phyloP scores from a whole-genome alignment of 805 yeast species.

The Saccharomycopsis olivae region DNA sequence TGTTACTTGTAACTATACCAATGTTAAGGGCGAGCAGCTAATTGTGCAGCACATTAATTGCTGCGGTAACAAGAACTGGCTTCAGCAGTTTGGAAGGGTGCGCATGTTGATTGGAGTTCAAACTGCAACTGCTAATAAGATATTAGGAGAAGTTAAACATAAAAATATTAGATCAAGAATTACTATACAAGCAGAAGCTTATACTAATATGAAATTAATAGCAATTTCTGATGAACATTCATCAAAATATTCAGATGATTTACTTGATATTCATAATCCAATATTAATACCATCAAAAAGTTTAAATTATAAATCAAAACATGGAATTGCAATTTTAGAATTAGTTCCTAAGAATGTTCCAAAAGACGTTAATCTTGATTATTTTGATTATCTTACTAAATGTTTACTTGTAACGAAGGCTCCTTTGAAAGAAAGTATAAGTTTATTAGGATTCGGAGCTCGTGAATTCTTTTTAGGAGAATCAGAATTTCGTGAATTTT shows the following conservation, averaged over 20 bases:
- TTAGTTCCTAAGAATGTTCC: constrained; percentile 31
- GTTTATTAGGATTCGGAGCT: constrained; percentile 76
- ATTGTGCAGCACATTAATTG: constrained; percentile 69
- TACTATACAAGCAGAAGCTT: constrained; percentile 53
- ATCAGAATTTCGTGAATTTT: constrained; percentile 27
- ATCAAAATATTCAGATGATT: constrained; percentile 19
- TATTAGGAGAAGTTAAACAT: constrained; percentile 42
- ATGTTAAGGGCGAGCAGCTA: constrained; percentile 44
- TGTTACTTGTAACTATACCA: constrained; percentile 49
- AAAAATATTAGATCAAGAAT: constrained; percentile 46
- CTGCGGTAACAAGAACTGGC: constrained; percentile 61
- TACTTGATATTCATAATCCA: constrained; percentile 21
- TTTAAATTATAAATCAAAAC: background rate
- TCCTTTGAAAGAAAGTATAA: constrained; percentile 36
- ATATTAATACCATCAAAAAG: constrained; percentile 24
- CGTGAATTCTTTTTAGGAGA: constrained; percentile 33
- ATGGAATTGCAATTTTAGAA: constrained; percentile 42
- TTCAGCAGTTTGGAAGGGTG: constrained; percentile 62
- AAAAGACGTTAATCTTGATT: constrained; percentile 37
- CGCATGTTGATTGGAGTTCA: constrained; percentile 64
- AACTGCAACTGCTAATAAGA: constrained; percentile 47
- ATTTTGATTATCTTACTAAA: constrained; percentile 59
- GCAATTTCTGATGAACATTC: constrained; percentile 29
- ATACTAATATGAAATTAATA: constrained; percentile 45
- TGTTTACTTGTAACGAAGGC: constrained; percentile 41